Evolutionary conservation across 2,329 filamentous ascomycete genomes (phyloP), one percentile per base, ranked within the genome.

Genomic region (Seiridium unicorne): DNA sequence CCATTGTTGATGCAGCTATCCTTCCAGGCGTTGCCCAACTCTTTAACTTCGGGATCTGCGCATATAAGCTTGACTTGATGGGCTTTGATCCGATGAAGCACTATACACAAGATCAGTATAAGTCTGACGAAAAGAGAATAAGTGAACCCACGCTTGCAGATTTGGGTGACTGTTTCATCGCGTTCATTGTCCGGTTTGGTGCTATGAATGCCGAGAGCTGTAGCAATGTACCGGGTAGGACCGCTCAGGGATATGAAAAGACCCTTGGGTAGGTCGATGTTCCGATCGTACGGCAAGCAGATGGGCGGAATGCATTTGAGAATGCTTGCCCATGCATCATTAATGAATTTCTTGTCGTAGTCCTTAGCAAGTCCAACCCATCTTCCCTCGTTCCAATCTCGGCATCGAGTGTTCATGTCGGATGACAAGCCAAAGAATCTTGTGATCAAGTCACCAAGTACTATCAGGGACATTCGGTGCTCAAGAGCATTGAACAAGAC

Each of bases 401-500:
- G 63, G 55, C 66, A 71, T 31, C 69, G 67, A 38, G 65, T 34
- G 49, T 60, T 61, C n/a, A 60, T 51, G 3, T 66, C 64, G 26
- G 58, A 47, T 3, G 64, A 61, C 6, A 72, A 59, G 36, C 53
- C 55, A 18, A 68, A 61, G 35, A 65, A 65, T 26, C 59, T 59
- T n/a, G 69, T 44, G 18, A 65, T 58, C 38, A 62, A 51, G 47
- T 73, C 70, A 7, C 61, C 69, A 9, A 73, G 48, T 5, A 65
- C 61, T n/a, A 66, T 64, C 3, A 60, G 60, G 11, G 65, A 64
- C 18, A 70, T 65, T 2, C 69, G 70, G 49, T 72, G 67, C 55
- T 72, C 70, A 31, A 72, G 56, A 31, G 66, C 53, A 18, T 67
- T 69, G 58, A 72, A 72, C 2, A 70, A 61, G 56, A 70, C 68